These are phyloP conservation scores for Pezicula carpinea DNA, from an alignment of 2,329 filamentous ascomycete genomes.

Conservation along the genomic window DNA sequence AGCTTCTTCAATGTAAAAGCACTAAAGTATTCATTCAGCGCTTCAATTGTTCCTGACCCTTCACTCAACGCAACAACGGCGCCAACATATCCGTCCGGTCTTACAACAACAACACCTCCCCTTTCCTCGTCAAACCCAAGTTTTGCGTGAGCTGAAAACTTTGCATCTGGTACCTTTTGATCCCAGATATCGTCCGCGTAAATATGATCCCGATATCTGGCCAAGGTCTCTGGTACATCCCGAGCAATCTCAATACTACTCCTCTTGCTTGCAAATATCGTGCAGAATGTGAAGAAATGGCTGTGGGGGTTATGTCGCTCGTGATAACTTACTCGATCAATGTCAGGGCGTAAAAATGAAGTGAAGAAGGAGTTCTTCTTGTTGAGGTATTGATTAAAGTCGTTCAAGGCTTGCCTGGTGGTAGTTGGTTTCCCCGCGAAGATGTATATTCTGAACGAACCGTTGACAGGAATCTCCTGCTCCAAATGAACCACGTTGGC, in stretches of 20 bases:
- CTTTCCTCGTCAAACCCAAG: constrained; percentile 71
- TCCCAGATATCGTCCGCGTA: constrained; percentile 85
- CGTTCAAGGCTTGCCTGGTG: constrained; percentile 59
- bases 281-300: constrained; percentile 73
- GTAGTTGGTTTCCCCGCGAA: constrained; percentile 68
- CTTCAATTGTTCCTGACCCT: constrained; percentile 74
- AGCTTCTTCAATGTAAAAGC: constrained; percentile 63
- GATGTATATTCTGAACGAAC: constrained; percentile 79
- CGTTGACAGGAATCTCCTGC: constrained; percentile 84
- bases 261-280: constrained; percentile 66
- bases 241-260: constrained; percentile 67
- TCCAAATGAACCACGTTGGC: constrained; percentile 88
- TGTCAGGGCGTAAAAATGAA: constrained; percentile 57
- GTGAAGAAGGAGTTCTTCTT: constrained; percentile 69
- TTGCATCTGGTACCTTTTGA: constrained; percentile 61
- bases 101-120: constrained; percentile 77
- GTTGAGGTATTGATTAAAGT: constrained; percentile 62
- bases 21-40: constrained; percentile 77
- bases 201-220: constrained; percentile 73
- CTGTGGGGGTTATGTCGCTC: constrained; percentile 84
- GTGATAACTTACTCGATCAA: constrained; percentile 63
- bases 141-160: constrained; percentile 77
- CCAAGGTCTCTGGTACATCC: constrained; percentile 66
- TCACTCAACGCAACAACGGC: constrained; percentile 69
- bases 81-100: constrained; percentile 84